Evolutionary conservation across 768 basidiomycete species (phyloP).

Genomic region (Termitomyces bulborhizus): DNA sequence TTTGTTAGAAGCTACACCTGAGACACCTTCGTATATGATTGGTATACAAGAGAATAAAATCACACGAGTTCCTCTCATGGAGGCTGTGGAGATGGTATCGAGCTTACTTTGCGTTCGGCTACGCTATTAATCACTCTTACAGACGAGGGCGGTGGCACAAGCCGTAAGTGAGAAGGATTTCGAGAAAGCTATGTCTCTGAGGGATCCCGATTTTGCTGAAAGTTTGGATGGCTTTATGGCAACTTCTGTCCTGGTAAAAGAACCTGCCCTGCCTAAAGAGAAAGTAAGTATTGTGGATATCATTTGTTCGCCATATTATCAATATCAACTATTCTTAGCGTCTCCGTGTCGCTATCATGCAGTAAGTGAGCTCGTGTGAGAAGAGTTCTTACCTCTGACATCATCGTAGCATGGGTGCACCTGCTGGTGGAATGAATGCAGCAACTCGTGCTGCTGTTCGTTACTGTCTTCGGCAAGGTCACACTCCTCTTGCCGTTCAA

Average conservation of each 20-base stretch:
- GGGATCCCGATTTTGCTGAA: constrained; percentile 90
- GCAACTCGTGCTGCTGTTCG: constrained; percentile 93
- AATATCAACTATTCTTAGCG: constrained; percentile 35
- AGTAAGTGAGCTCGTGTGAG: constrained; percentile 44
- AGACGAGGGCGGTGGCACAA: constrained; percentile 83
- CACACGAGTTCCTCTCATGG: constrained; percentile 82
- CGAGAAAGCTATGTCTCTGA: constrained; percentile 75
- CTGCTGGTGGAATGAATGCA: constrained; percentile 98
- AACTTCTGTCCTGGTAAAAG: constrained; percentile 57
- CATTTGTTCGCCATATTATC: neutral
- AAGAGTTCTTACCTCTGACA: neutral
- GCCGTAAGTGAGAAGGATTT: constrained; percentile 85
- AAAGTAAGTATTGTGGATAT: constrained; percentile 29
- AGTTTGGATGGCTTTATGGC: constrained; percentile 79
- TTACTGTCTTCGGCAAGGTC: constrained; percentile 89
- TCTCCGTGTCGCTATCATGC: constrained; percentile 78
- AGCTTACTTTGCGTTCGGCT: constrained; percentile 1
- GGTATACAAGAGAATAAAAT: constrained; percentile 95
- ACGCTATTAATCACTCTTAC: neutral
- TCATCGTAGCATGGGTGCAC: constrained; percentile 79
- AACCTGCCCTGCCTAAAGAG: constrained; percentile 42
- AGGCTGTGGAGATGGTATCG: constrained; percentile 82
- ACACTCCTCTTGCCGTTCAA: constrained; percentile 87
- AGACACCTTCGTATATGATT: constrained; percentile 96
- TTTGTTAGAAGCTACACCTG: constrained; percentile 76